A percentile compares a stretch with the other conserved stretches of the same genome.
Conservation (phyloP, 192 early-diverging fungal genomes). For the Linnemannia exigua region DNA sequence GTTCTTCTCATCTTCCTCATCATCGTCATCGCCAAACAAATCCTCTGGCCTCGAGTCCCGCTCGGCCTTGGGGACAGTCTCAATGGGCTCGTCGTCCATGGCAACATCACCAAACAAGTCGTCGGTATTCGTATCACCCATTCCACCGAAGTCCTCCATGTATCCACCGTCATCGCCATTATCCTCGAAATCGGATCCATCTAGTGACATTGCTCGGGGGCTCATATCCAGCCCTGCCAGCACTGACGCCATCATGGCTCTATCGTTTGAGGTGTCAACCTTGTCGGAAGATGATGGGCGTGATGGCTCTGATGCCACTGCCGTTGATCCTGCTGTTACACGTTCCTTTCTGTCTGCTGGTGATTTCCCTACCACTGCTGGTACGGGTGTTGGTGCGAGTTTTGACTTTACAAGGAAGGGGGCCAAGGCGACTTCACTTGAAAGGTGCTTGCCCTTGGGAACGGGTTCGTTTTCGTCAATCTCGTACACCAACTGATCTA, state of each 20-base stretch:
- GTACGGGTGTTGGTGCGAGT: neutral
- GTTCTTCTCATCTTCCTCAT: slow-evolving; percentile 18
- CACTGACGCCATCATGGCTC: slow-evolving; percentile 53
- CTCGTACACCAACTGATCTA: slow-evolving; percentile 34
- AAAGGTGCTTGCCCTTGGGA: slow-evolving; percentile 51
- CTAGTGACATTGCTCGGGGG: slow-evolving; percentile 33
- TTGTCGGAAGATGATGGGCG: neutral
- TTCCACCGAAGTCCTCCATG: slow-evolving; percentile 34
- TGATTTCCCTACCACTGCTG: neutral
- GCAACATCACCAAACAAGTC: slow-evolving; percentile 48
- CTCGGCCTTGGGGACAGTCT: slow-evolving; percentile 20
- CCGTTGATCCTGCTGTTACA: neutral
- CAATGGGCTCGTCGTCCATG: neutral
- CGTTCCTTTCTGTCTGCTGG: neutral
- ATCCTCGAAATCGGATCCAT: slow-evolving; percentile 46
- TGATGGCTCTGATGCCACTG: neutral
- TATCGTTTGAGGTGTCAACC: slow-evolving; percentile 23
- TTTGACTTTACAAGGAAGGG: slow-evolving; percentile 20
- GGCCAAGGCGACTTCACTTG: slow-evolving; percentile 36
- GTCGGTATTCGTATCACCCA: slow-evolving; percentile 34
- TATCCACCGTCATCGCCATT: slow-evolving; percentile 14
- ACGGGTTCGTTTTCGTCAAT: slow-evolving; percentile 50
- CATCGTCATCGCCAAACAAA: slow-evolving; percentile 43
- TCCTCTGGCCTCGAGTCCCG: slow-evolving; percentile 44
- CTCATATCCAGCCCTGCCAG: slow-evolving; percentile 52